Conservation (phyloP, 2,329 filamentous ascomycete species). For the Xylariaceae sp. region DNA sequence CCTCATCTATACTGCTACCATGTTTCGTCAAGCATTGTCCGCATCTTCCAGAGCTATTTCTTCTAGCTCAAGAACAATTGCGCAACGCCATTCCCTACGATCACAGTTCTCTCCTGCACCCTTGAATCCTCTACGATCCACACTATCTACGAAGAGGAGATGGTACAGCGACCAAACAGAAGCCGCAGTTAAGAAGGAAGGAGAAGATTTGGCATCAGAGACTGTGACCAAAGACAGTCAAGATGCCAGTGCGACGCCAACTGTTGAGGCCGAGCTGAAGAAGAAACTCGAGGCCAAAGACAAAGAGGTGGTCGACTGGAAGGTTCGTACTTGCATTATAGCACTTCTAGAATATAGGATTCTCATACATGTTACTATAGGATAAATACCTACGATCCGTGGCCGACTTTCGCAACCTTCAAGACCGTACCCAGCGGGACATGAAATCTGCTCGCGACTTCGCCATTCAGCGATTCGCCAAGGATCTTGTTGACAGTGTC, state of each 20-base stretch:
- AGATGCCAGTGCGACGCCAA: conserved; percentile 43
- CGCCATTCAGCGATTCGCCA: conserved; percentile 93
- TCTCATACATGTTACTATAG: conserved; percentile 52
- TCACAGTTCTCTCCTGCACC: conserved; percentile 50
- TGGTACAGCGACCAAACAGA: conserved; percentile 48
- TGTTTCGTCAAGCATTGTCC: conserved; percentile 41
- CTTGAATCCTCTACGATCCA: conserved; percentile 42
- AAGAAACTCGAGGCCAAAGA: conserved; percentile 75
- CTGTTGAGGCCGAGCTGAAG: conserved; percentile 58
- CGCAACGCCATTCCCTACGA: conserved; percentile 54
- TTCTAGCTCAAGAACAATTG: conserved; percentile 47
- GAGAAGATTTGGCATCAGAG: conserved; percentile 42
- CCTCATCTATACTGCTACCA: conserved; percentile 27
- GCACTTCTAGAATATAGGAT: neutral
- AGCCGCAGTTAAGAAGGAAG: conserved; percentile 49
- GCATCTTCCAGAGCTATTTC: conserved; percentile 39
- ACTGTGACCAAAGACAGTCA: conserved; percentile 42
- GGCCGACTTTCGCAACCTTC: conserved; percentile 97
- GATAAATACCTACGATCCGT: conserved; percentile 94
- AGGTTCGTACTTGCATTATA: conserved; percentile 63
- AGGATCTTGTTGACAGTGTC: conserved; percentile 91
- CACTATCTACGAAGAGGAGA: conserved; percentile 35
- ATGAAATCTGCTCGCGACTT: conserved; percentile 88
- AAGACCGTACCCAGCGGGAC: conserved; percentile 91
- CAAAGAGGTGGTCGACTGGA: conserved; percentile 78